Evolutionary conservation across 257 asterid genomes (phyloP).

Genomic region (Voacanga thouarsii): DNA sequence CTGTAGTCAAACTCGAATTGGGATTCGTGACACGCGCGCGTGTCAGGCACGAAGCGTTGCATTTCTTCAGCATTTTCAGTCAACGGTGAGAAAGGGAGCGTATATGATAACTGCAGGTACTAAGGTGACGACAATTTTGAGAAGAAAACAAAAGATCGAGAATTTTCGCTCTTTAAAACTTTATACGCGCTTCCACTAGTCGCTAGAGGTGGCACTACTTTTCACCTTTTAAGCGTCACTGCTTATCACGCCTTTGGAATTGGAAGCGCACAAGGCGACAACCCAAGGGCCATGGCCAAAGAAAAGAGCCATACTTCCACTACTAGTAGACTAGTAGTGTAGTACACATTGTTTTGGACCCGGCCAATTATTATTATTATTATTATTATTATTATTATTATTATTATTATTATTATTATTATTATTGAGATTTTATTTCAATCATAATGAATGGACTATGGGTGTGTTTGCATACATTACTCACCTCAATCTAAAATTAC

Average conservation of each 20-base stretch:
- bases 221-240: conserved; percentile 3
- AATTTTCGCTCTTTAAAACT: conserved; percentile 1
- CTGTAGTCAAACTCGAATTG: background rate
- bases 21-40: background rate
- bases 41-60: background rate
- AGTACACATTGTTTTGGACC: background rate
- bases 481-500: too few species aligned
- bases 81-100: background rate
- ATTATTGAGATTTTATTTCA: too few species aligned
- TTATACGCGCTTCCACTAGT: conserved; percentile 23
- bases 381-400: too few species aligned
- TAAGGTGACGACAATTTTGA: background rate
- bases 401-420: too few species aligned
- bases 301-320: background rate
- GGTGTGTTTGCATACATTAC: too few species aligned
- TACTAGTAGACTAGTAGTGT: too few species aligned
- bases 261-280: background rate
- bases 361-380: background rate
- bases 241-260: conserved; percentile 23
- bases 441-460: too few species aligned
- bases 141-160: background rate
- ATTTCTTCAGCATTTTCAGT: background rate
- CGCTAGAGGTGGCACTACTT: conserved; percentile 16
- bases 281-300: background rate
- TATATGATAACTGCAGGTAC: background rate